Evolutionary conservation across 2,329 filamentous ascomycete species (phyloP), one percentile per base, ranked within the genome.

Genomic region (Colletotrichum zoysiae): DNA sequence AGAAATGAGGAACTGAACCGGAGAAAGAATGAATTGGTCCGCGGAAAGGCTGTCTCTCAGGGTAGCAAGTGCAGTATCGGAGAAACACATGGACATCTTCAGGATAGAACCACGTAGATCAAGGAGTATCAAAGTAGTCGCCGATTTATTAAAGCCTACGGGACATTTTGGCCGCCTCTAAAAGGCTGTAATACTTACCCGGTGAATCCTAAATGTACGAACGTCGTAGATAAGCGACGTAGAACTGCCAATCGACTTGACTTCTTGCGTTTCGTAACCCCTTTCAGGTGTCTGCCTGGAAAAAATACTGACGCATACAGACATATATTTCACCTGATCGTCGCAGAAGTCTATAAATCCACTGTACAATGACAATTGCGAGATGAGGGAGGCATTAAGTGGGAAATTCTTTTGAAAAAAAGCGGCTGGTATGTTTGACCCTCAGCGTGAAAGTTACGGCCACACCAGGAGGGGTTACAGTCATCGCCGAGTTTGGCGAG

Each of bases 351-450:
- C 16, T 11, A 33, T 16, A 6, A 2, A 6, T 33, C 16, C 14
- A 33, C 1, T 3, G 0, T 16, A 2, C 2, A 2, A 18, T 16
- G 7, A 7, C 7, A 8, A 30, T 18, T 2, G 3, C 20, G 50
- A 30, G 16, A 30, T 53, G 16, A 53, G 14, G 6, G 8, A 53
- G 8, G 14, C 5, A 9, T 14, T 18, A 33, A 9, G 14, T 18
- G 8, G 26, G n/a, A n/a, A n/a, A n/a, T n/a, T n/a, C n/a, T n/a
- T n/a, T n/a, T n/a, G n/a, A 26, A 53, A 11, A 7, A 53, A 30
- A 20, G 23, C 5, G 26, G 12, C 6, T 18, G 16, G 7, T 20
- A 20, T 33, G 26, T 1, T 3, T 11, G 26, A 53, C 14, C 33
- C 6, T 53, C 50, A 2, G 26, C 7, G 12, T 30, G 12, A 18